These are phyloP conservation scores for Fonsecaea nubica DNA, from an alignment of 2,329 filamentous ascomycete genomes.

Conservation along the genomic window DNA sequence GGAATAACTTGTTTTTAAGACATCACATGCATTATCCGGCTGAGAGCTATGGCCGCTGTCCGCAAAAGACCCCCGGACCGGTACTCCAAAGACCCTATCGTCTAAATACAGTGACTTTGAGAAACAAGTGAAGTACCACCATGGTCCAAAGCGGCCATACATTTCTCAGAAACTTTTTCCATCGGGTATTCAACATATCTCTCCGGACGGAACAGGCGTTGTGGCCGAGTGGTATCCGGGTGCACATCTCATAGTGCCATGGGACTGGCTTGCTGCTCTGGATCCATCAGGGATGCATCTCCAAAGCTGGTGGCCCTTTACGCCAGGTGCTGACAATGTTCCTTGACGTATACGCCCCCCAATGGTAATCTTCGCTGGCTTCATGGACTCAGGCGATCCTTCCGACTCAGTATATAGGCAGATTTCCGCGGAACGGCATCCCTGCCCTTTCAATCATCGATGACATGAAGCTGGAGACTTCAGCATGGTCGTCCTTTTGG, in stretches of 20 bases:
- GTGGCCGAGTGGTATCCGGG: no score
- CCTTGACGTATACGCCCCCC: background rate
- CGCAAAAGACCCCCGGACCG: no score
- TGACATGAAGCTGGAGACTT: background rate
- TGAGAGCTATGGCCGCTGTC: no score
- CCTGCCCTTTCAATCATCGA: background rate
- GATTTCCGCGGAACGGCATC: background rate
- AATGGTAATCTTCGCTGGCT: background rate
- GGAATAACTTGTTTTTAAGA: background rate
- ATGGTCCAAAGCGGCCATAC: no score
- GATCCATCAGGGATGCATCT: constrained; percentile 9
- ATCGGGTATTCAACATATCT: no score
- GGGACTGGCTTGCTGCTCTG: background rate
- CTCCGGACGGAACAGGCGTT: no score
- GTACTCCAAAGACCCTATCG: no score
- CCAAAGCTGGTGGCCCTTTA: background rate
- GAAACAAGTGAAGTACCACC: no score
- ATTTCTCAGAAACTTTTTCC: no score
- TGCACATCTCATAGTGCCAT: background rate
- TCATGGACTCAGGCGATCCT: constrained; percentile 9
- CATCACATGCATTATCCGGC: background rate
- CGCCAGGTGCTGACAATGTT: background rate
- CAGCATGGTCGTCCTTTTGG: background rate
- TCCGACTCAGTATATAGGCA: constrained; percentile 2
- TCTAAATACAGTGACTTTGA: no score